A percentile compares a stretch with the other conserved stretches of the same genome.
These are phyloP conservation scores for Talaromyces marneffei DNA, from an alignment of 2,329 filamentous ascomycete genomes.

Conservation along the genomic window DNA sequence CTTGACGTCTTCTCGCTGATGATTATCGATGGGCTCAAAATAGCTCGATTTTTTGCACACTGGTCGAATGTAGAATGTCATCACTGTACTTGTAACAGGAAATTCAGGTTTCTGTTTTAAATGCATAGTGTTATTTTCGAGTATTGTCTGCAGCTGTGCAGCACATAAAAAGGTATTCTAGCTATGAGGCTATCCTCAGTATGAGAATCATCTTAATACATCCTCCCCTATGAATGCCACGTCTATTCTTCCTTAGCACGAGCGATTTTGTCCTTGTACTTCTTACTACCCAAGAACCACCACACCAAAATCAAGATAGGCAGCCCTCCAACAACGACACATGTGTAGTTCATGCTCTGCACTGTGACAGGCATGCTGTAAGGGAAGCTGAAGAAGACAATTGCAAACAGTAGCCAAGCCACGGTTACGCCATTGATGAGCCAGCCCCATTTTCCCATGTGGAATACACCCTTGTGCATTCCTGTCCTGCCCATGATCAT, in stretches of 20 bases:
- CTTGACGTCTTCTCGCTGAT: background rate
- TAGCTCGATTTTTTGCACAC: background rate
- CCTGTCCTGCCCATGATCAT: constrained; percentile 40
- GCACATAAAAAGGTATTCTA: background rate
- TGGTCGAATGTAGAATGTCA: background rate
- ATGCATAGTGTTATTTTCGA: background rate
- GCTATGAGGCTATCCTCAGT: background rate
- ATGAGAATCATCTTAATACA: background rate
- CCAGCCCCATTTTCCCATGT: constrained; percentile 38
- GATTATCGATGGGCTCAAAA: background rate
- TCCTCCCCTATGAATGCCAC: too few species aligned
- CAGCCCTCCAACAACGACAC: constrained; percentile 42
- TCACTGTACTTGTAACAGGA: background rate
- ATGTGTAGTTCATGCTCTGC: constrained; percentile 48
- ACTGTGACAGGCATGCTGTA: constrained; percentile 33
- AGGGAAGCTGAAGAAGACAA: constrained; percentile 47
- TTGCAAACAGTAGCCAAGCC: constrained; percentile 45
- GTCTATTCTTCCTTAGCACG: constrained; percentile 34
- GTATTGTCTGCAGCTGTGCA: background rate
- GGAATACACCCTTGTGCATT: constrained; percentile 43
- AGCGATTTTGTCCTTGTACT: constrained; percentile 13
- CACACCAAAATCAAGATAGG: constrained; percentile 34
- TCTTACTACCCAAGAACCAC: constrained; percentile 35
- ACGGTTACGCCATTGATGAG: constrained; percentile 43
- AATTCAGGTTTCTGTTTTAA: background rate